Conservation (phyloP, 805 yeast genomes). For the Pichia eremophila region DNA sequence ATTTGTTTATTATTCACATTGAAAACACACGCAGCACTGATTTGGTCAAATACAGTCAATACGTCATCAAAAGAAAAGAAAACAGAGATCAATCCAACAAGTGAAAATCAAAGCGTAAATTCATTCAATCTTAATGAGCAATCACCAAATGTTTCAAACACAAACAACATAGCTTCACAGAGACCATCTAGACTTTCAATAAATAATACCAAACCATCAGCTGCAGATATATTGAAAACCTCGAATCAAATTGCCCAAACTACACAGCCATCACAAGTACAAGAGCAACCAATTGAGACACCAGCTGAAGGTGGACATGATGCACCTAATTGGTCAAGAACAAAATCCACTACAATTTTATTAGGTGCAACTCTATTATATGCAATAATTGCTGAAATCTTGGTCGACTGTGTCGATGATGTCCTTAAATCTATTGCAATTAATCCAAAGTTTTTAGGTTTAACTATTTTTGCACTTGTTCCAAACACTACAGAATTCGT, state of each 20-base stretch:
- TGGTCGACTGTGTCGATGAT: constrained; percentile 86
- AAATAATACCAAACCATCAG: constrained; percentile 1
- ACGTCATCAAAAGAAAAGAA: constrained; percentile 25
- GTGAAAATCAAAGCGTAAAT: constrained; percentile 19
- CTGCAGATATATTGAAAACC: not conserved
- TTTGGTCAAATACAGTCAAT: constrained; percentile 70
- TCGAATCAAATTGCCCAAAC: not conserved
- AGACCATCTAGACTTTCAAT: not conserved
- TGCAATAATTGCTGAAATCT: constrained; percentile 88
- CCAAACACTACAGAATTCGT: constrained; percentile 96
- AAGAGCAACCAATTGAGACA: constrained; percentile 1
- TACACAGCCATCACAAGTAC: not conserved
- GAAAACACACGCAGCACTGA: constrained; percentile 91
- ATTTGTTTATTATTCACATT: constrained; percentile 89
- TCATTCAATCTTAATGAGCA: constrained; percentile 17
- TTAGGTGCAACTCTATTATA: constrained; percentile 78
- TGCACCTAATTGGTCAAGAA: constrained; percentile 94
- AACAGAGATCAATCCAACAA: constrained; percentile 2
- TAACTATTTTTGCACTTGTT: constrained; percentile 90
- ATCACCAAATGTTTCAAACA: not conserved
- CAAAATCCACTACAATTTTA: constrained; percentile 72
- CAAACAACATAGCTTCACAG: not conserved
- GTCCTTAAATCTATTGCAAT: constrained; percentile 74
- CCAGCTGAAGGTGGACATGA: constrained; percentile 66
- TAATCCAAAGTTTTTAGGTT: constrained; percentile 82